Conservation (phyloP, 116 monocot species). For the Dioscorea cayenensis region DNA sequence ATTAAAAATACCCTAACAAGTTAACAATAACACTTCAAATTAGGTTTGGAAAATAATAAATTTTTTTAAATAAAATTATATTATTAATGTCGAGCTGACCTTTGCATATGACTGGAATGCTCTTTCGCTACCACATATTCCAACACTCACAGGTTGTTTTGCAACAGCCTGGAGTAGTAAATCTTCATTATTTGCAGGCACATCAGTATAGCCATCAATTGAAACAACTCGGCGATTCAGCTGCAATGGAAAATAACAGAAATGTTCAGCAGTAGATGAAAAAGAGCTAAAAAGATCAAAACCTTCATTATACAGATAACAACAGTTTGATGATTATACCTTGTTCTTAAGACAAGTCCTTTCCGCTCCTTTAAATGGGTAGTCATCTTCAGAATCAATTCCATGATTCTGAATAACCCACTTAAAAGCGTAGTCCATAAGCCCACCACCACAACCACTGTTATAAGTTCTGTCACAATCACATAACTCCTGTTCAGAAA, state of each 20-base stretch:
- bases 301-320: not conserved
- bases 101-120: slow-evolving; percentile 83
- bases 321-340: slow-evolving; percentile 25
- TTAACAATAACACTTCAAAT: not conserved
- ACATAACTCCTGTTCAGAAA: slow-evolving; percentile 90
- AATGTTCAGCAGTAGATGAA: not conserved
- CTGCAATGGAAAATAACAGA: slow-evolving; percentile 19
- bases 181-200: slow-evolving; percentile 69
- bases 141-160: slow-evolving; percentile 87
- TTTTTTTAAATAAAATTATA: not conserved
- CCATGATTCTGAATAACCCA: slow-evolving; percentile 82
- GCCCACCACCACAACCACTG: slow-evolving; percentile 76
- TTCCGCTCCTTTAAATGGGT: slow-evolving; percentile 65
- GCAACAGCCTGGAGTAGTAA: slow-evolving; percentile 72
- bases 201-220: slow-evolving; percentile 83
- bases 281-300: not conserved
- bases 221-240: slow-evolving; percentile 55
- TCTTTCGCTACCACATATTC: slow-evolving; percentile 86
- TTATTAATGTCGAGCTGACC: slow-evolving; percentile 20
- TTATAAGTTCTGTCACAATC: slow-evolving; percentile 87
- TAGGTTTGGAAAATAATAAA: not conserved
- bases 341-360: slow-evolving; percentile 63
- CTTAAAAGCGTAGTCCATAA: slow-evolving; percentile 95
- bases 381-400: slow-evolving; percentile 83
- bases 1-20: slow-evolving; percentile 70